phyloP scores from a whole-genome alignment of 1,284 basidiomycete genomes.

The Cryptococcus sp. region DNA sequence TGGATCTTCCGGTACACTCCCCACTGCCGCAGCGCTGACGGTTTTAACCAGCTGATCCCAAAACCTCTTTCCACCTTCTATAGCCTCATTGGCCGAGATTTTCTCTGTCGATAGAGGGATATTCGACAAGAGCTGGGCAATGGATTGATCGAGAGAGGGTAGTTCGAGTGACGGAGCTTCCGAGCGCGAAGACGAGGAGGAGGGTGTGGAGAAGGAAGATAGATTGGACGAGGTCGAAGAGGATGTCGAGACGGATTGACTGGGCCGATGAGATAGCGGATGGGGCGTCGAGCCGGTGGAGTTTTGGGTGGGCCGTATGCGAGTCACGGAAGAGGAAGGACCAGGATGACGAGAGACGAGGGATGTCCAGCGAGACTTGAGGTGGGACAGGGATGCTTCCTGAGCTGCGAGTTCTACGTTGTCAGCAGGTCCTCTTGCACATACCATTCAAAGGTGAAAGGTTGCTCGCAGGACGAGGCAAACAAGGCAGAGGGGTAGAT shows the following conservation, averaged over 20 bases:
- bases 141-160: not conserved
- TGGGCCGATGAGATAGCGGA: not conserved
- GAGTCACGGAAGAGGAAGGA: constrained; percentile 1
- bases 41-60: constrained; percentile 38
- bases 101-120: not conserved
- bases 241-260: not conserved
- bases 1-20: constrained; percentile 24
- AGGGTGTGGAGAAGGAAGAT: constrained; percentile 5
- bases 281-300: not conserved
- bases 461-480: too few species aligned
- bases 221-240: constrained; percentile 6
- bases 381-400: constrained; percentile 28
- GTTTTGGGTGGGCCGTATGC: not conserved
- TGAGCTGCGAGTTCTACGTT: constrained; percentile 34
- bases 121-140: not conserved
- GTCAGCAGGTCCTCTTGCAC: too few species aligned
- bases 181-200: constrained; percentile 11
- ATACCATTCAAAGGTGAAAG: too few species aligned
- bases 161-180: not conserved
- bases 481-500: not conserved
- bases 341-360: constrained; percentile 25
- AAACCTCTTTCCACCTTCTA: constrained; percentile 35
- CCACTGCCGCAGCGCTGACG: constrained; percentile 37
- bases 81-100: constrained; percentile 10
- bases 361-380: constrained; percentile 32